Percentiles rank a stretch among this genome's conserved stretches.
These are phyloP conservation scores for Glycine latifolia DNA, from an alignment of 306 rosid genomes.

Conservation along the genomic window DNA sequence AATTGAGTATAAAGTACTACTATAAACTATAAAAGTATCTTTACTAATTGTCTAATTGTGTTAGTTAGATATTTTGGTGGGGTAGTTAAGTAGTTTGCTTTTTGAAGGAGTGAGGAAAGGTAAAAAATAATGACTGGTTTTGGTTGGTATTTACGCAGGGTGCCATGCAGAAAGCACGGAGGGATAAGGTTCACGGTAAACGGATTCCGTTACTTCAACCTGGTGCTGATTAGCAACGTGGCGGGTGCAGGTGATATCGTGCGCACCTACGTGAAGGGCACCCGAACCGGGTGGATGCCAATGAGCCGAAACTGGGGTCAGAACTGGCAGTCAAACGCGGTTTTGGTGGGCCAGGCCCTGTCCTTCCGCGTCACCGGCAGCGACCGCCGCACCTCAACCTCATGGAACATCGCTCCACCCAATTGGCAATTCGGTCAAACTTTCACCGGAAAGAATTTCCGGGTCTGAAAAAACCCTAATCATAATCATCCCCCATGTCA, in stretches of 20 bases:
- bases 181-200: slow-evolving; percentile 85
- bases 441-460: slow-evolving; percentile 86
- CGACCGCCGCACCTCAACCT: slow-evolving; percentile 87
- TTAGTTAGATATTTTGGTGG: background rate
- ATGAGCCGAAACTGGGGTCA: slow-evolving; percentile 99
- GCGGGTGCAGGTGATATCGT: slow-evolving; percentile 97
- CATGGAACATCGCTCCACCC: slow-evolving; percentile 85
- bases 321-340: slow-evolving; percentile 96
- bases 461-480: slow-evolving; percentile 53
- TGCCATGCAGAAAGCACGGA: slow-evolving; percentile 90
- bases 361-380: slow-evolving; percentile 84
- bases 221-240: slow-evolving; percentile 85
- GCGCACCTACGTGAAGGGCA: slow-evolving; percentile 76
- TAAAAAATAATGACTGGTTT: slow-evolving; percentile 29
- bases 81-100: no score
- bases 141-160: slow-evolving; percentile 64
- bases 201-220: slow-evolving; percentile 91
- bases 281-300: slow-evolving; percentile 80
- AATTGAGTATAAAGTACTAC: no score
- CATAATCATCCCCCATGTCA: background rate
- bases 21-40: no score
- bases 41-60: background rate
- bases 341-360: slow-evolving; percentile 79
- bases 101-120: background rate
- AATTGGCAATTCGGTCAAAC: slow-evolving; percentile 98